Conservation (phyloP, 139 green algal species). For the Haematococcus lacustris region DNA sequence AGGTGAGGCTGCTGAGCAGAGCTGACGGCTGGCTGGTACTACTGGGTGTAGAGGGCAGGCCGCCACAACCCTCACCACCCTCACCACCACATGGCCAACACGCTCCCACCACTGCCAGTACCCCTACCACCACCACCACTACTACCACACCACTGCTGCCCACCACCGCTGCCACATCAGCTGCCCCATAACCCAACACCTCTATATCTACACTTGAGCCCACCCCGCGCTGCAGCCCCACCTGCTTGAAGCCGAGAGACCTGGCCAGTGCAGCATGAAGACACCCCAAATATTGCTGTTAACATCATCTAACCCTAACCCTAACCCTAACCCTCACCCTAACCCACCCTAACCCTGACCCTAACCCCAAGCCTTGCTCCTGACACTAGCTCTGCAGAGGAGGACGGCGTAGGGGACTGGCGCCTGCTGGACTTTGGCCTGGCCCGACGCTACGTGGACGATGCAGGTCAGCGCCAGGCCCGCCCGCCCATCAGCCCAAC, state of each 20-base stretch:
- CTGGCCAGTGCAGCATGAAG: not conserved
- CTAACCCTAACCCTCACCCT: too few species aligned
- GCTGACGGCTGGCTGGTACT: too few species aligned
- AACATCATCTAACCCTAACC: not conserved
- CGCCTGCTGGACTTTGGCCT: slow-evolving; percentile 75
- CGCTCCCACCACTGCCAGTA: too few species aligned
- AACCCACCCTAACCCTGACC: not conserved
- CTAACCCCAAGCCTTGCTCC: not conserved
- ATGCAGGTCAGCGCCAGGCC: too few species aligned
- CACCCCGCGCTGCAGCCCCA: not conserved
- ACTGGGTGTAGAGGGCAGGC: not conserved
- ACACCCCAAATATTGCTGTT: too few species aligned
- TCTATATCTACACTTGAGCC: not conserved
- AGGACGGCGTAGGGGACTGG: slow-evolving; percentile 22
- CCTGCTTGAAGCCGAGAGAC: not conserved
- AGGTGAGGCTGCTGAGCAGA: not conserved
- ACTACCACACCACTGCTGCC: too few species aligned
- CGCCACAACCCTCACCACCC: too few species aligned
- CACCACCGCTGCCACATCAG: too few species aligned
- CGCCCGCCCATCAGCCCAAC: too few species aligned
- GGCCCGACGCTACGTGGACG: slow-evolving; percentile 46
- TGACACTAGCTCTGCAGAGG: not conserved
- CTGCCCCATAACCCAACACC: not conserved
- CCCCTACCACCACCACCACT: too few species aligned
- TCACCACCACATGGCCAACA: too few species aligned